These are phyloP conservation scores for Glaciozyma martinii DNA, from an alignment of 768 basidiomycete genomes.

Conservation along the genomic window DNA sequence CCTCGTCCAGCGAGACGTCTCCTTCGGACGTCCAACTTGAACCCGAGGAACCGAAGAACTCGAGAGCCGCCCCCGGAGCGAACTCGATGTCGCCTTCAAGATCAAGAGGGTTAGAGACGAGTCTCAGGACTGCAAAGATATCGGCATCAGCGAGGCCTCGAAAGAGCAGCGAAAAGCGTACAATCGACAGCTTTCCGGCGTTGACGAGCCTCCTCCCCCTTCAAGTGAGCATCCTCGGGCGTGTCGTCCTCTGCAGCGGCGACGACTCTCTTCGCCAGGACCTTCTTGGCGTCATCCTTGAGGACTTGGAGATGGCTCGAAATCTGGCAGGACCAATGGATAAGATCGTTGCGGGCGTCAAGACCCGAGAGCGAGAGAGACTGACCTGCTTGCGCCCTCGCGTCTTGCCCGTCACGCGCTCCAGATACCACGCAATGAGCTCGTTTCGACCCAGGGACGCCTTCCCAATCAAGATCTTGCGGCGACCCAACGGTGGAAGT, in stretches of 20 bases:
- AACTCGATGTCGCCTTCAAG: constrained; percentile 32
- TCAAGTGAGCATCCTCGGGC: no score
- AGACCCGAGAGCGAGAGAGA: neutral
- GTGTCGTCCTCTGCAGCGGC: no score
- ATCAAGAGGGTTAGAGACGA: constrained; percentile 31
- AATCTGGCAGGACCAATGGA: no score
- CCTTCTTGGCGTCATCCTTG: constrained; percentile 29
- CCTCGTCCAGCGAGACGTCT: neutral
- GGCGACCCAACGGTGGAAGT: constrained; percentile 36
- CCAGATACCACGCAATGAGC: constrained; percentile 39
- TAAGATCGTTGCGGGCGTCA: no score
- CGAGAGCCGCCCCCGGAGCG: constrained; percentile 14
- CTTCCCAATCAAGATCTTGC: constrained; percentile 37
- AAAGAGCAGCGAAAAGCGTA: constrained; percentile 1
- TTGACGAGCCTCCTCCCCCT: neutral
- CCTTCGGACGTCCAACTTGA: neutral
- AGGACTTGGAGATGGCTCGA: constrained; percentile 41
- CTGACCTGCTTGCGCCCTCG: constrained; percentile 39
- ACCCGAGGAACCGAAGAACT: constrained; percentile 29
- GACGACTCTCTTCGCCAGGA: neutral
- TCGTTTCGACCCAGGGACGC: constrained; percentile 41
- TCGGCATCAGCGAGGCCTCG: neutral
- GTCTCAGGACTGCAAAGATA: constrained; percentile 26
- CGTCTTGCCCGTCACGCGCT: constrained; percentile 34
- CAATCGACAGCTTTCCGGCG: constrained; percentile 29